Conservation (phyloP, 23 red algal genomes). For the Gracilaria caudata region DNA sequence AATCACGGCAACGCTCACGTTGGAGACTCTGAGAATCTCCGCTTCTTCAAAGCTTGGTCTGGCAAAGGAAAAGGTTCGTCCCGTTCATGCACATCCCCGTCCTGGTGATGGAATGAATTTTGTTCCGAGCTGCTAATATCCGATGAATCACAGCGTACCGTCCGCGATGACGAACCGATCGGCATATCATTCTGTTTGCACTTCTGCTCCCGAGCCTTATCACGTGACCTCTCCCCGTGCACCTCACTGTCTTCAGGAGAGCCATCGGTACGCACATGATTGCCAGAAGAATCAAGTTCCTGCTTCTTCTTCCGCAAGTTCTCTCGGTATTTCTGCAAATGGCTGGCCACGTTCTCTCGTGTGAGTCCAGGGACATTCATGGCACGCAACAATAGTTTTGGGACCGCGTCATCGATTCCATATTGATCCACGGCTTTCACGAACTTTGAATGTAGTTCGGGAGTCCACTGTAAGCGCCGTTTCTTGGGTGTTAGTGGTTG, state of each 20-base stretch:
- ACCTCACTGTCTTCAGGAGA: neutral
- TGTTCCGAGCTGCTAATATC: neutral
- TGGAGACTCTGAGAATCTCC: conserved; percentile 1
- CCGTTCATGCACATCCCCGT: neutral
- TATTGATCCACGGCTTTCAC: conserved; percentile 71
- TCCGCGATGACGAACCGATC: neutral
- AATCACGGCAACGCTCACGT: neutral
- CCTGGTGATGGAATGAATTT: neutral
- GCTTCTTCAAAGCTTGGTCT: neutral
- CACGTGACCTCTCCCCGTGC: neutral
- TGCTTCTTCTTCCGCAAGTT: conserved; percentile 55
- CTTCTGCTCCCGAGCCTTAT: neutral
- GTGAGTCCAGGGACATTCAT: conserved; percentile 95
- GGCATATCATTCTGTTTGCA: neutral
- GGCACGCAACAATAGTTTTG: conserved; percentile 71
- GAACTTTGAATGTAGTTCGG: conserved; percentile 90
- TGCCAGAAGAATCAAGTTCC: neutral
- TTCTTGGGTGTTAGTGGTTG: conserved; percentile 40
- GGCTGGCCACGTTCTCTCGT: conserved; percentile 85
- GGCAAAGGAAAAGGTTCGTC: neutral
- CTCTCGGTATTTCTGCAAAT: conserved; percentile 95
- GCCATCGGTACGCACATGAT: neutral
- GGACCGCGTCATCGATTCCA: conserved; percentile 81
- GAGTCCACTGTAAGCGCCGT: conserved; percentile 92
- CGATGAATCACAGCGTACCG: neutral